Base-by-base conservation (phyloP, 192 early-diverging fungal genomes). In the Spizellomyces punctatus region DNA sequence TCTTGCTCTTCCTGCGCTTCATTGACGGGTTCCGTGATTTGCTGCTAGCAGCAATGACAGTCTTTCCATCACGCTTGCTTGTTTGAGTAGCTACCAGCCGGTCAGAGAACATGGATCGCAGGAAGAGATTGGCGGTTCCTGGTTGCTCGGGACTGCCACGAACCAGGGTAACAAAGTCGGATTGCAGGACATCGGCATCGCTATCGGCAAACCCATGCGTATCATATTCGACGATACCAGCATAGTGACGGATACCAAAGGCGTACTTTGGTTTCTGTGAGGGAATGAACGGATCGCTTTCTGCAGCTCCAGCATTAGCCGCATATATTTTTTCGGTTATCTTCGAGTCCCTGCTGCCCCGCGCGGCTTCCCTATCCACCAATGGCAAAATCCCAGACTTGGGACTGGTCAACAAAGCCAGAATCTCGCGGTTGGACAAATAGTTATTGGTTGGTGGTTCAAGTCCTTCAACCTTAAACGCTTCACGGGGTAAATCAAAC, bases 151-250 rank as follows among this genome's bases (percentile, higher is more conserved):
- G 75, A 57, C 65, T 81, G 42, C 89, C 88, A 47, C 89, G 78
- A 61, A 96, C 79, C 42, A 97, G 81, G 27, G 91, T 86, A 43
- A 96, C 88, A 76, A 96, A 95, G 76, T 96, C 94, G 6, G 89
- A 84, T 61, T 85, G 72, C 45, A 92, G 82, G 42, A 90, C 72
- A 73, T 91, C 86, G 75, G 69, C 69, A 80, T 95, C 93, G 67
- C 82, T 82, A 46, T 90, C 88, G 71, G 88, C 74, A 75, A 96
- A 95, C 44, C 87, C 88, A 44, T 89, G 88, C 41, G 93, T 83
- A 19, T 89, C 88, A 75, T 98, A 98, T 67, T 87, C 83, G 41
- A 94, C 88, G 48, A 82, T 82, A 50, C 78, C 79, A 22, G 52
- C 74, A 50, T 71, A 81, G 64, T 85, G 84, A 17, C 64, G 78